These are phyloP conservation scores for Huntiella decipiens DNA, from an alignment of 2,329 filamentous ascomycete genomes.

Conservation along the genomic window DNA sequence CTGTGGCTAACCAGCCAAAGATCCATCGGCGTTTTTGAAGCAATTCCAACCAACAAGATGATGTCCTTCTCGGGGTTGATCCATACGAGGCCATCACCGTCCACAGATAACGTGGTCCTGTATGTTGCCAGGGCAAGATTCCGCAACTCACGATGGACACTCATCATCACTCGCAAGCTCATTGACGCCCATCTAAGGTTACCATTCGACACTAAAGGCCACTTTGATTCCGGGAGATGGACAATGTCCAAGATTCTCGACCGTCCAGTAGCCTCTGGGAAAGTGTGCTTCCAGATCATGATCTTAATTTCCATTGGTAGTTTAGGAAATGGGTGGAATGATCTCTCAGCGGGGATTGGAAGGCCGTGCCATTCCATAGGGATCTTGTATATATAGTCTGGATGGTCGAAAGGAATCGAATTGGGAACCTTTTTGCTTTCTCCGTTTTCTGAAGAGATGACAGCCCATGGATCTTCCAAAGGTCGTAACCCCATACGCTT, in stretches of 20 bases:
- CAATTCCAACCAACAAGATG: not conserved
- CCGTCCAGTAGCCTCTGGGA: not conserved
- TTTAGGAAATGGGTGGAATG: not conserved
- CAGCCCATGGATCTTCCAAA: too few species aligned
- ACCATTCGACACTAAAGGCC: not conserved
- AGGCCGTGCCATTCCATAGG: not conserved
- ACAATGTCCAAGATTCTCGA: constrained; percentile 1
- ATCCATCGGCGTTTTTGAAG: not conserved
- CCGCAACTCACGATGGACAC: constrained; percentile 4
- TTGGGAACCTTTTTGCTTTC: too few species aligned
- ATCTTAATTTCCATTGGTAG: constrained; percentile 5
- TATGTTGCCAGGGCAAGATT: constrained; percentile 2
- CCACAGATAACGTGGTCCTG: not conserved
- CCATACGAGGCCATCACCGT: not conserved
- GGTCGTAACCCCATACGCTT: too few species aligned
- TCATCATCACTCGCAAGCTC: constrained; percentile 6
- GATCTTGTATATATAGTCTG: not conserved
- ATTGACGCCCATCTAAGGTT: not conserved
- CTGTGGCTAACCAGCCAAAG: not conserved
- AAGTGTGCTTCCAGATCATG: constrained; percentile 7
- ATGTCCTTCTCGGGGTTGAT: constrained; percentile 5
- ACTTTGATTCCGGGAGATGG: not conserved
- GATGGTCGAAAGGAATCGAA: too few species aligned
- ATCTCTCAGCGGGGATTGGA: not conserved
- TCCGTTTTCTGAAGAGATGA: too few species aligned